phyloP scores from a whole-genome alignment of 305 asterid species.

The Fraxinus angustifolia region DNA sequence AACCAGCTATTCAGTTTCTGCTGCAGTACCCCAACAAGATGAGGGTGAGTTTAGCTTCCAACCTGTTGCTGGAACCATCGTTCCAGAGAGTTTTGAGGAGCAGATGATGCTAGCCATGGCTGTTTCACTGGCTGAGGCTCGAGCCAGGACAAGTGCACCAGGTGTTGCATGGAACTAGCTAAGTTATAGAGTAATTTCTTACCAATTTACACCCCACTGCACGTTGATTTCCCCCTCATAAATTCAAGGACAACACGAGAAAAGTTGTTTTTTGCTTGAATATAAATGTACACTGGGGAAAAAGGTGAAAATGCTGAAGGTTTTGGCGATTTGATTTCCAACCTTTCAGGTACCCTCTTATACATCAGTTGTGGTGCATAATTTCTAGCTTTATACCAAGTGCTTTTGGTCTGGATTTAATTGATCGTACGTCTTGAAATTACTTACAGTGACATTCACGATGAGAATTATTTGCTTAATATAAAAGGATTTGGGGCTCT shows the following conservation, averaged over 20 bases:
- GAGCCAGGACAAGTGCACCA: conserved; percentile 31
- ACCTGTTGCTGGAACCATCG: conserved; percentile 36
- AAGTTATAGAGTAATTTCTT: conserved; percentile 18
- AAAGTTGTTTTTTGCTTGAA: neutral
- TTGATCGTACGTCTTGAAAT: neutral
- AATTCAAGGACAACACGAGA: neutral
- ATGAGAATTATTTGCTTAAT: neutral
- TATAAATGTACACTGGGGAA: too few species aligned
- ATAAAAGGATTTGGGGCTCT: neutral
- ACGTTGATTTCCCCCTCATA: neutral
- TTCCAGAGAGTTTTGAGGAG: conserved; percentile 86
- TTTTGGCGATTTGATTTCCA: neutral
- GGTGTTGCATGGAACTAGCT: conserved; percentile 79
- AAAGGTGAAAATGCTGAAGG: neutral
- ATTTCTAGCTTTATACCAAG: neutral
- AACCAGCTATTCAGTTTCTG: conserved; percentile 58
- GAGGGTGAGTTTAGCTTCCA: conserved; percentile 41
- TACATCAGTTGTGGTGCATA: neutral
- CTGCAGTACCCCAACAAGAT: conserved; percentile 41
- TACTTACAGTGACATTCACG: neutral
- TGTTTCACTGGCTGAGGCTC: conserved; percentile 73
- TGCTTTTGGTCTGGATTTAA: conserved; percentile 6
- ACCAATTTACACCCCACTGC: neutral
- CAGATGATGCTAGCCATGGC: conserved; percentile 99
- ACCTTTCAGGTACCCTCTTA: conserved; percentile 9